Conservation (phyloP, 2,329 filamentous ascomycete genomes). For the Hypoxylon rubiginosum region DNA sequence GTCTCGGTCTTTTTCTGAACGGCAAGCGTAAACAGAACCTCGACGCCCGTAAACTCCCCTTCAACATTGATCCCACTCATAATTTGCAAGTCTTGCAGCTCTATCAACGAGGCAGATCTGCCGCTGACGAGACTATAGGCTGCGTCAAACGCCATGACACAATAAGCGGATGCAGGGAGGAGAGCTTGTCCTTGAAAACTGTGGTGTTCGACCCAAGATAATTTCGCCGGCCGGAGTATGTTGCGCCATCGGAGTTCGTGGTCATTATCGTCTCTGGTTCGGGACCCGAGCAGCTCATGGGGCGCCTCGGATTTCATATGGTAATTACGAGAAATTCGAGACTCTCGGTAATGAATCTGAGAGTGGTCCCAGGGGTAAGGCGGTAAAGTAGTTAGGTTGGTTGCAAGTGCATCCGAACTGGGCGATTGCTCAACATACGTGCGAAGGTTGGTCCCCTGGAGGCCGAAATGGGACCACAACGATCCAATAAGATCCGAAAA, state of each 20-base stretch:
- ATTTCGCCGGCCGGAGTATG: conserved; percentile 54
- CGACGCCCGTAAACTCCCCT: conserved; percentile 52
- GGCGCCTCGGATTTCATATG: conserved; percentile 48
- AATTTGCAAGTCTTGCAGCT: conserved; percentile 48
- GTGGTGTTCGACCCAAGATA: conserved; percentile 59
- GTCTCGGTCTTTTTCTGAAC: conserved; percentile 36
- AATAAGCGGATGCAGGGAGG: conserved; percentile 62
- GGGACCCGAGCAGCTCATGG: conserved; percentile 57
- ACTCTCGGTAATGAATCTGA: conserved; percentile 58
- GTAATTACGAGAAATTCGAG: conserved; percentile 58
- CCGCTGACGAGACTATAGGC: conserved; percentile 48
- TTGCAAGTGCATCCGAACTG: conserved; percentile 1
- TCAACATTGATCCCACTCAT: conserved; percentile 48
- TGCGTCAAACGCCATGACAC: conserved; percentile 62
- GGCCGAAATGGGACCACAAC: conserved; percentile 47
- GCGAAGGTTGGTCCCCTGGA: conserved; percentile 29
- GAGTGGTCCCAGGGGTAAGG: conserved; percentile 65
- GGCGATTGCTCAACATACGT: conserved; percentile 45
- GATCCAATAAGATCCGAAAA: conserved; percentile 48
- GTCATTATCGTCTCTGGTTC: conserved; percentile 54
- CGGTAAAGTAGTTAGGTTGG: conserved; percentile 52
- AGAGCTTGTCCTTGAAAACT: conserved; percentile 60
- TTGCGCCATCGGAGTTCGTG: conserved; percentile 58
- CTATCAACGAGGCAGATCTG: conserved; percentile 45
- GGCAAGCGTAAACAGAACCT: conserved; percentile 55